Conservation (phyloP, 2,329 filamentous ascomycete species). For the Fusarium sp. region DNA sequence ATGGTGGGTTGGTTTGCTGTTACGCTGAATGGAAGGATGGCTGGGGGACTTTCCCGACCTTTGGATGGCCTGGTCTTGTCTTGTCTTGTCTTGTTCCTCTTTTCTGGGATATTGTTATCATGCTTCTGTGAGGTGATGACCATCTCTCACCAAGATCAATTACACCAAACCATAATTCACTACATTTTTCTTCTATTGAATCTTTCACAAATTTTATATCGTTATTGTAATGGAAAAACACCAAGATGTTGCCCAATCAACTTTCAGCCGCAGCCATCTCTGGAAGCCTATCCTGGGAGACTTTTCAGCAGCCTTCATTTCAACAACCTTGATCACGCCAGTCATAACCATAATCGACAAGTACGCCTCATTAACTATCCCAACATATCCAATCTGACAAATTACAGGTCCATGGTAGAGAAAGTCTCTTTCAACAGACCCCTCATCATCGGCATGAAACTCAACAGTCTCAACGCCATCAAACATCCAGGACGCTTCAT, state of each 20-base stretch:
- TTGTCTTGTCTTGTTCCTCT: too few species aligned
- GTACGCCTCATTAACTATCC: conserved; percentile 8
- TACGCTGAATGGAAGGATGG: not conserved
- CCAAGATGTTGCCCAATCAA: conserved; percentile 15
- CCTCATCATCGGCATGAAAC: conserved; percentile 28
- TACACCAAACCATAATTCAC: not conserved
- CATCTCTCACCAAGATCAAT: not conserved
- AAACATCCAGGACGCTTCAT: conserved; percentile 45
- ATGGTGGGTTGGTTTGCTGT: not conserved
- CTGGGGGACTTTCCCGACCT: conserved; percentile 1
- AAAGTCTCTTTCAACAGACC: conserved; percentile 43
- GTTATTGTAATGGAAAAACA: conserved; percentile 31
- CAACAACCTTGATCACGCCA: conserved; percentile 49
- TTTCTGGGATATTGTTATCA: not conserved
- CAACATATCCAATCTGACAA: not conserved
- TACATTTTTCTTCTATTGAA: not conserved
- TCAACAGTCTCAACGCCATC: conserved; percentile 29
- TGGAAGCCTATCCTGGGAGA: conserved; percentile 45
- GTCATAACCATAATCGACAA: conserved; percentile 49
- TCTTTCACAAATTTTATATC: not conserved
- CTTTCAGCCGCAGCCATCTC: conserved; percentile 12
- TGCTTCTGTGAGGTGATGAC: not conserved
- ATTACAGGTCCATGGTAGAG: conserved; percentile 38
- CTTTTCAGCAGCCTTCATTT: conserved; percentile 45
- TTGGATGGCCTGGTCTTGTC: not conserved